phyloP scores from a whole-genome alignment of 306 rosid genomes.

The Acacia melanoxylon region DNA sequence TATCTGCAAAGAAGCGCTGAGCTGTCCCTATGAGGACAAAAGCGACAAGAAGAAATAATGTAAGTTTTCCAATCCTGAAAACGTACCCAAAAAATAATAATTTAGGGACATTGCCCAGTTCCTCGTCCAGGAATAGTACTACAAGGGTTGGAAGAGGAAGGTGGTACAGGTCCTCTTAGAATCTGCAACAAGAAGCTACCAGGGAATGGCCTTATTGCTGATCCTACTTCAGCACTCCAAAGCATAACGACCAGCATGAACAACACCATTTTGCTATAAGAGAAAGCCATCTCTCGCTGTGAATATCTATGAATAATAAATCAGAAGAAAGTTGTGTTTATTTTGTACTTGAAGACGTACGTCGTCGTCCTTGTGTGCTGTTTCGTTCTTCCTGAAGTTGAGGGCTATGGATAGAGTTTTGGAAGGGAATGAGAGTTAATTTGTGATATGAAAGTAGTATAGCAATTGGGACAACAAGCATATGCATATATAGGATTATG shows the following conservation, averaged over 20 bases:
- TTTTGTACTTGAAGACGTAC: background rate
- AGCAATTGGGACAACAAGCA: background rate
- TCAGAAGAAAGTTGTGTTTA: background rate
- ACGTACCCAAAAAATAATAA: background rate
- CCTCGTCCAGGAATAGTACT: background rate
- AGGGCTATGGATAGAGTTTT: background rate
- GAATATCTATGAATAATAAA: background rate
- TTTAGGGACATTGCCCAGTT: background rate
- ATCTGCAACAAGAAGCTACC: slow-evolving; percentile 26
- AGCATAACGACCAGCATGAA: slow-evolving; percentile 8
- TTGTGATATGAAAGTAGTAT: background rate
- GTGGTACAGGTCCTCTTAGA: slow-evolving; percentile 5
- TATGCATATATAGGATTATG: background rate
- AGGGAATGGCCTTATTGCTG: slow-evolving; percentile 33
- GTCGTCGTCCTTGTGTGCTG: background rate
- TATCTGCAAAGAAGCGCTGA: background rate
- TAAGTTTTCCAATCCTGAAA: background rate
- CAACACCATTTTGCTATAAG: slow-evolving; percentile 18
- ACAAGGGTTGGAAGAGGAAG: background rate
- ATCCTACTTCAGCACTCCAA: slow-evolving; percentile 19
- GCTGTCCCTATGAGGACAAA: background rate
- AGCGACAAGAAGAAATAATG: background rate
- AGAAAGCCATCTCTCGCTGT: slow-evolving; percentile 17
- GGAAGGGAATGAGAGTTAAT: background rate
- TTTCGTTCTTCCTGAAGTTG: background rate